Conservation (phyloP, 495 filamentous ascomycete genomes). For the Penicillium bovifimosum region DNA sequence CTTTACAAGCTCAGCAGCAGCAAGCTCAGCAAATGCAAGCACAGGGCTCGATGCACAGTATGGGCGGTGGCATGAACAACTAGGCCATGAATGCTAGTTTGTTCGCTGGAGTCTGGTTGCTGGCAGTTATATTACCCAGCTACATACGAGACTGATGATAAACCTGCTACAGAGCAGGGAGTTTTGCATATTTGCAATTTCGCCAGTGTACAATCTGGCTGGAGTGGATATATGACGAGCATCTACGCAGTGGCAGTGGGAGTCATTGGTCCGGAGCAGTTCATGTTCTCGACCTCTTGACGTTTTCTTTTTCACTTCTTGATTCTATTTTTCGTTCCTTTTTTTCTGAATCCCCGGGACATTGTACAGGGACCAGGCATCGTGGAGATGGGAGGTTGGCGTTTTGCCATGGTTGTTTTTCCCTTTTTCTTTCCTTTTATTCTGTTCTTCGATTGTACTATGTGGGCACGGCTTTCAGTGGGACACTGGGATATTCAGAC, state of each 20-base stretch:
- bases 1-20: slow-evolving; percentile 28
- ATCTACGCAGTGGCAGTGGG: neutral
- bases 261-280: neutral
- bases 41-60: slow-evolving; percentile 44
- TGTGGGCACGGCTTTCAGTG: slow-evolving; percentile 16
- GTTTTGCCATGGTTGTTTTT: slow-evolving; percentile 17
- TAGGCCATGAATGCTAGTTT: slow-evolving; percentile 14
- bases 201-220: neutral
- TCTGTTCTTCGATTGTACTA: slow-evolving; percentile 21
- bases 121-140: neutral
- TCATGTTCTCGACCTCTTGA: neutral
- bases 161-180: neutral
- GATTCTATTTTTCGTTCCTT: slow-evolving; percentile 1
- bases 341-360: slow-evolving; percentile 6
- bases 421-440: slow-evolving; percentile 4
- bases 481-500: slow-evolving; percentile 22
- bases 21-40: slow-evolving; percentile 39
- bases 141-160: neutral
- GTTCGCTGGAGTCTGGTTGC: neutral
- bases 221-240: neutral
- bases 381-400: slow-evolving; percentile 19
- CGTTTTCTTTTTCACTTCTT: neutral
- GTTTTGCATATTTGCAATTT: neutral
- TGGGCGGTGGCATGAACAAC: slow-evolving; percentile 39
- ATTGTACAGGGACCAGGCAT: slow-evolving; percentile 22